These are phyloP conservation scores for Gossypium turneri DNA, from an alignment of 345 rosid species.

Conservation along the genomic window DNA sequence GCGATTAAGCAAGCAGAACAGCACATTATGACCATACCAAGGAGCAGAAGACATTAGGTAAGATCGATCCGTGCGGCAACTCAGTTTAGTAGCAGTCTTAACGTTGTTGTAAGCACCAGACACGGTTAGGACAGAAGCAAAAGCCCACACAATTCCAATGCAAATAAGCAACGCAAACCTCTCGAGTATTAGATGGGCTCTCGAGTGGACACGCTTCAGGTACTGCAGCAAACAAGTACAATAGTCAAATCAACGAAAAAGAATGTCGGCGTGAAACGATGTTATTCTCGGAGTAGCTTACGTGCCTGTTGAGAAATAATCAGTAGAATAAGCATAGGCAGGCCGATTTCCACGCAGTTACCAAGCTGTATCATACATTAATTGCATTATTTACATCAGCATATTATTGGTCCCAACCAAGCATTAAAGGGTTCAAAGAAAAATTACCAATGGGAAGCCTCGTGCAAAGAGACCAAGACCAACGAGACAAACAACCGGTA, in stretches of 20 bases:
- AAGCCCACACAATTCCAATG: constrained; percentile 76
- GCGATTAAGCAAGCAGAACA: constrained; percentile 3
- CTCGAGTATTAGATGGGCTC: constrained; percentile 44
- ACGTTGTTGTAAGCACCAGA: constrained; percentile 92
- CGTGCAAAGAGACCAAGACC: constrained; percentile 80
- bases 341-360: constrained; percentile 83
- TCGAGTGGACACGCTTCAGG: constrained; percentile 39
- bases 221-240: constrained; percentile 46
- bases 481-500: constrained; percentile 66
- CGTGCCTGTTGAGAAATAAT: constrained; percentile 66
- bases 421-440: background rate
- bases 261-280: background rate
- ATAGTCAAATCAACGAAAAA: background rate
- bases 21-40: constrained; percentile 46
- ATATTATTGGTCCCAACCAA: constrained; percentile 5
- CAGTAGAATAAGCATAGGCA: constrained; percentile 86
- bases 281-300: background rate
- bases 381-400: background rate
- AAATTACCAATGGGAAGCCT: constrained; percentile 84
- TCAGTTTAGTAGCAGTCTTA: constrained; percentile 47
- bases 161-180: constrained; percentile 84
- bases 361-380: constrained; percentile 58
- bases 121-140: constrained; percentile 84
- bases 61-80: constrained; percentile 77
- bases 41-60: constrained; percentile 72